Conservation (phyloP, 148 eudicot species). For the Spergularia bocconei region DNA sequence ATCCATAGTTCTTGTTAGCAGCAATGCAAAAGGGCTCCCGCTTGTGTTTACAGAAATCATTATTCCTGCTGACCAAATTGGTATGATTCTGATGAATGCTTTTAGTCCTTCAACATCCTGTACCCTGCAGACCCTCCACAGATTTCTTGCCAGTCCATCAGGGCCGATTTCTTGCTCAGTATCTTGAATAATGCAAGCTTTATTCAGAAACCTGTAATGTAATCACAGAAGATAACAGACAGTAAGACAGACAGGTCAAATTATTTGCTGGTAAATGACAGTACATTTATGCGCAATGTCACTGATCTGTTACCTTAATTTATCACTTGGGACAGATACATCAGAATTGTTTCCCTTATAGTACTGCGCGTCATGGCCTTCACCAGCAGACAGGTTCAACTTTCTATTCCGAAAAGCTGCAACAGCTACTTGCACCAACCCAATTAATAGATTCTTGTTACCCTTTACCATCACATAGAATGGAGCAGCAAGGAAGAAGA, state of each 20-base stretch:
- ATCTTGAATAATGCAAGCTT: conserved; percentile 58
- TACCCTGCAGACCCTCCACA: conserved; percentile 59
- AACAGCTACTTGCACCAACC: conserved; percentile 53
- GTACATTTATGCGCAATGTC: too few species aligned
- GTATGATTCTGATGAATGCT: conserved; percentile 57
- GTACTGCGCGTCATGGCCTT: conserved; percentile 25
- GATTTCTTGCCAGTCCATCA: conserved; percentile 41
- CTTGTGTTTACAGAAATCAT: conserved; percentile 15
- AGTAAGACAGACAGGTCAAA: background rate
- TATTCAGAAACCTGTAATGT: conserved; percentile 54
- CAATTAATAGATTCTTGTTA: conserved; percentile 45
- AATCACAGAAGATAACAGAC: background rate
- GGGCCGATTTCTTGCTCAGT: conserved; percentile 42
- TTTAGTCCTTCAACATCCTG: conserved; percentile 72
- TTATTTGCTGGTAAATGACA: background rate
- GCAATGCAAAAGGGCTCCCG: conserved; percentile 2
- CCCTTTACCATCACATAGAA: conserved; percentile 50
- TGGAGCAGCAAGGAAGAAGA: conserved; percentile 56
- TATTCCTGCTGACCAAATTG: conserved; percentile 68
- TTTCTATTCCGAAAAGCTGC: conserved; percentile 53
- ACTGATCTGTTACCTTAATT: conserved; percentile 38
- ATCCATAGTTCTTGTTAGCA: conserved; percentile 17
- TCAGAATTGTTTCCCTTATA: conserved; percentile 35
- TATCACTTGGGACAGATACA: conserved; percentile 41
- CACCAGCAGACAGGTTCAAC: conserved; percentile 23